These are phyloP conservation scores for Aspergillus pseudoterreus DNA, from an alignment of 2,329 filamentous ascomycete genomes.

Conservation along the genomic window DNA sequence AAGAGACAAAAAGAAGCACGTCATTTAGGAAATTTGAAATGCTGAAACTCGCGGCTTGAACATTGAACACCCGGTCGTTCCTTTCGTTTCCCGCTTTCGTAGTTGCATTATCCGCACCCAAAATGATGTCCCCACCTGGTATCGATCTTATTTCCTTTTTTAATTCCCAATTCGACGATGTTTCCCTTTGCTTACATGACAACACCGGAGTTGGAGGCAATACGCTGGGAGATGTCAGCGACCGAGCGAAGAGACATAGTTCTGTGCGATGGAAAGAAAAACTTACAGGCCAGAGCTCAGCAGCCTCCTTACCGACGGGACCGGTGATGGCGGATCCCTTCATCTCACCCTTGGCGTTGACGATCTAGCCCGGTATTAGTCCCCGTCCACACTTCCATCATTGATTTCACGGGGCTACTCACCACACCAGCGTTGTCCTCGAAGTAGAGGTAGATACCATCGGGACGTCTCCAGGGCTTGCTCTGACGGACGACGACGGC, in stretches of 20 bases:
- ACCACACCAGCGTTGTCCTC: conserved; percentile 99
- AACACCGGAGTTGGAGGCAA: conserved; percentile 99
- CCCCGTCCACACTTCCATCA: neutral
- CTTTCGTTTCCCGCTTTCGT: conserved; percentile 8
- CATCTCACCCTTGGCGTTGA: conserved; percentile 99
- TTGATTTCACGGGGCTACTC: conserved; percentile 46
- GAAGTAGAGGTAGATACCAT: conserved; percentile 99
- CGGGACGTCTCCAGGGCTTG: conserved; percentile 98
- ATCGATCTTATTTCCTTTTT: conserved; percentile 12
- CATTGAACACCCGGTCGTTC: conserved; percentile 5
- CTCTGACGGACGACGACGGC: conserved; percentile 97
- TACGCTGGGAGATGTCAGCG: conserved; percentile 62
- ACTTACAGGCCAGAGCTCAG: conserved; percentile 97
- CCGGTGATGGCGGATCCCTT: conserved; percentile 99
- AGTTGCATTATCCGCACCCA: conserved; percentile 6
- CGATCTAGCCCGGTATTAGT: conserved; percentile 61
- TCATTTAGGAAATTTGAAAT: conserved; percentile 8
- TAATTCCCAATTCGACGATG: conserved; percentile 5
- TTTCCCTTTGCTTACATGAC: conserved; percentile 76
- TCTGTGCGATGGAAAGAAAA: neutral
- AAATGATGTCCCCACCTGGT: conserved; percentile 10
- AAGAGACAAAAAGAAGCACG: conserved; percentile 10
- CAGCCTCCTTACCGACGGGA: conserved; percentile 98
- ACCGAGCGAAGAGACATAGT: neutral
- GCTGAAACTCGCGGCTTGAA: conserved; percentile 4